Evolutionary conservation across 2,329 filamentous ascomycete genomes (phyloP).

Genomic region (Trichoderma sp.): DNA sequence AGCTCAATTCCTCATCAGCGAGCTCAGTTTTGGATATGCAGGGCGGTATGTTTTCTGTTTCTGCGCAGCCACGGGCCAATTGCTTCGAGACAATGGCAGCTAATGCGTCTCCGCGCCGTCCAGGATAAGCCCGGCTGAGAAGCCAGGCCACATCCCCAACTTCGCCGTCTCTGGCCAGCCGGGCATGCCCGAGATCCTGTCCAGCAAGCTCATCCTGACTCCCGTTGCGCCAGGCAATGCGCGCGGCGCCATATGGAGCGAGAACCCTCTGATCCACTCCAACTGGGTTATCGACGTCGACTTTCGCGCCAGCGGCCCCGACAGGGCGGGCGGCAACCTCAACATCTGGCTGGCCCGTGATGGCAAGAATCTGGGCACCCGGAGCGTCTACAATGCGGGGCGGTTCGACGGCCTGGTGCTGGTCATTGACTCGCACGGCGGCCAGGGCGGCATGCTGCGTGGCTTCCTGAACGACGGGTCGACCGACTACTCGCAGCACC

Average conservation of each 20-base stretch:
- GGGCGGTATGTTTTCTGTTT: slow-evolving; percentile 45
- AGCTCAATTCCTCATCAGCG: slow-evolving; percentile 66
- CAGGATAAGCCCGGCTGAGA: slow-evolving; percentile 63
- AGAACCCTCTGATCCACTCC: slow-evolving; percentile 57
- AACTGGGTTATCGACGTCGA: slow-evolving; percentile 82
- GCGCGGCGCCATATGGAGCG: slow-evolving; percentile 78
- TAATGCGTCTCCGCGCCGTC: slow-evolving; percentile 9
- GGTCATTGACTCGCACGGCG: slow-evolving; percentile 79
- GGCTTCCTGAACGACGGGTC: slow-evolving; percentile 92
- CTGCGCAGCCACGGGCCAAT: background rate
- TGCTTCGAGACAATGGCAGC: background rate
- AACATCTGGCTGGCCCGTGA: slow-evolving; percentile 87
- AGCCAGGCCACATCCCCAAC: slow-evolving; percentile 48
- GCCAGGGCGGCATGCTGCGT: slow-evolving; percentile 74
- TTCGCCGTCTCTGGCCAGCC: slow-evolving; percentile 56
- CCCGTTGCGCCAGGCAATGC: slow-evolving; percentile 83
- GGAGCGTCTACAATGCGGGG: slow-evolving; percentile 79
- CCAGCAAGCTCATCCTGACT: slow-evolving; percentile 88
- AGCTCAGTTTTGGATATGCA: slow-evolving; percentile 74
- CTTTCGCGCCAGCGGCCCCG: slow-evolving; percentile 82
- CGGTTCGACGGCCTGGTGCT: slow-evolving; percentile 89
- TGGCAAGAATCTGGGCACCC: slow-evolving; percentile 63
- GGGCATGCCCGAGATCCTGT: slow-evolving; percentile 62
- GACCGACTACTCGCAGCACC: slow-evolving; percentile 72
- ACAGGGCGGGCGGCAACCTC: slow-evolving; percentile 81